These are phyloP conservation scores for Clavispora vitiphila DNA, from an alignment of 805 yeast genomes.

Conservation along the genomic window DNA sequence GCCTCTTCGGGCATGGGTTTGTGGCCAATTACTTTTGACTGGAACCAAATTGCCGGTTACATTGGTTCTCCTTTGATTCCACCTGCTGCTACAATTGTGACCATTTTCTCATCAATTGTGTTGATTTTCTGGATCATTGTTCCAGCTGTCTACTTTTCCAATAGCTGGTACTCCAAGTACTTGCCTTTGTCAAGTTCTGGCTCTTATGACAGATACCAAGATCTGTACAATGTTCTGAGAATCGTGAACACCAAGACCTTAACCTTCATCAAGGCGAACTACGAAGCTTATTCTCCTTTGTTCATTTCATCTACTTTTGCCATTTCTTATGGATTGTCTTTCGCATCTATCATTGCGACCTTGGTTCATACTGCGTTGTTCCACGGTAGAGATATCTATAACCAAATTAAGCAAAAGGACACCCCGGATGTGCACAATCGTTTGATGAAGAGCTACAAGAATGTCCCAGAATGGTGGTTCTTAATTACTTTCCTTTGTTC, in stretches of 20 bases:
- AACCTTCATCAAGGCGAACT: constrained; percentile 41
- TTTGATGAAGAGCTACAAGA: constrained; percentile 45
- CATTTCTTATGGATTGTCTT: constrained; percentile 51
- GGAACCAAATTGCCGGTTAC: constrained; percentile 56
- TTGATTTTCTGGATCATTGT: constrained; percentile 45
- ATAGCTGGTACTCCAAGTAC: constrained; percentile 55
- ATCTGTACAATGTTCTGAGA: constrained; percentile 44
- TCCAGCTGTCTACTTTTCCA: constrained; percentile 51
- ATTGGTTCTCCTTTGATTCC: constrained; percentile 62
- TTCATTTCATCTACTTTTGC: constrained; percentile 55
- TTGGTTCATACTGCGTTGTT: constrained; percentile 53
- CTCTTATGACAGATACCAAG: constrained; percentile 48
- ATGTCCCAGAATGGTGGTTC: constrained; percentile 45
- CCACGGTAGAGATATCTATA: constrained; percentile 48
- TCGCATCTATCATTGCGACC: constrained; percentile 60
- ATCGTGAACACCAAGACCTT: constrained; percentile 40
- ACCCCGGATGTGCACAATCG: constrained; percentile 45
- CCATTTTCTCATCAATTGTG: constrained; percentile 32
- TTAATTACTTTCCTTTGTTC: constrained; percentile 23
- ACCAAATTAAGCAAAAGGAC: constrained; percentile 24
- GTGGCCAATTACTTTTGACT: constrained; percentile 64
- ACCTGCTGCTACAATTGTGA: constrained; percentile 48
- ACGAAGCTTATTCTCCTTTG: constrained; percentile 58
- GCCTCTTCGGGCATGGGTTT: constrained; percentile 56
- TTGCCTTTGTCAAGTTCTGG: constrained; percentile 52